Evolutionary conservation across 192 early-diverging fungal genomes (phyloP), one percentile per base, ranked within the genome.

Genomic region (Cladochytrium replicatum): DNA sequence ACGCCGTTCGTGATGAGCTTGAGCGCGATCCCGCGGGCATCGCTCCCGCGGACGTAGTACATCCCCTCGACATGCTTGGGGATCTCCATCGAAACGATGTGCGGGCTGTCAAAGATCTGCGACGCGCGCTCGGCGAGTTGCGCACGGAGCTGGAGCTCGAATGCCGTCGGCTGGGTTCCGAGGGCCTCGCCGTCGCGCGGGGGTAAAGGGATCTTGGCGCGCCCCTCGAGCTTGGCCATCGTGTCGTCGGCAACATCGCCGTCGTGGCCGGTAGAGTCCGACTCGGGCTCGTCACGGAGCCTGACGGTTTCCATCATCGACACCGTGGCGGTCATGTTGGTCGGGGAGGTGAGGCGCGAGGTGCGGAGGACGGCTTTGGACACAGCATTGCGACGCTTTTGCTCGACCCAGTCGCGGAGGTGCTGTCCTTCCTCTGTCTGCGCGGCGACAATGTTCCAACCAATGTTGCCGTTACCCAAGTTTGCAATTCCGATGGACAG

Each of bases 391-490:
- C n/a, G n/a, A 24, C 55, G 58, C 31, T 54, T 50, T 6, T 25
- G 39, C 22, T 53, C 42, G 2, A 47, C 50, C 23, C 57, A 72
- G 7, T 40, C 29, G 22, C 56, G 31, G 7, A 52, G 54, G 49
- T 61, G 60, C 38, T 44, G 30, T 23, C 59, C 49, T 15, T 61
- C 64, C 24, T 61, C 58, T 2, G 53, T 29, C 52, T 76, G 69
- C n/a, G 61, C 41, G 13, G 61, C 61, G 24, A 73, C 52, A 7
- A 76, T 40, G 21, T 64, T 63, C 74, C 74, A 76, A 0, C 66
- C 69, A 31, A 76, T 34, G 39, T 67, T 67, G 28, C 57, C 64
- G 57, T 76, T 76, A 3, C 74, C 74, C 23, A 76, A 29, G 50
- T 76, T 69, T 24, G 56, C 55, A 29, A 63, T 41, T 1, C 74